Base-by-base conservation (phyloP, 768 basidiomycete genomes). In the Rhizopogon salebrosus region DNA sequence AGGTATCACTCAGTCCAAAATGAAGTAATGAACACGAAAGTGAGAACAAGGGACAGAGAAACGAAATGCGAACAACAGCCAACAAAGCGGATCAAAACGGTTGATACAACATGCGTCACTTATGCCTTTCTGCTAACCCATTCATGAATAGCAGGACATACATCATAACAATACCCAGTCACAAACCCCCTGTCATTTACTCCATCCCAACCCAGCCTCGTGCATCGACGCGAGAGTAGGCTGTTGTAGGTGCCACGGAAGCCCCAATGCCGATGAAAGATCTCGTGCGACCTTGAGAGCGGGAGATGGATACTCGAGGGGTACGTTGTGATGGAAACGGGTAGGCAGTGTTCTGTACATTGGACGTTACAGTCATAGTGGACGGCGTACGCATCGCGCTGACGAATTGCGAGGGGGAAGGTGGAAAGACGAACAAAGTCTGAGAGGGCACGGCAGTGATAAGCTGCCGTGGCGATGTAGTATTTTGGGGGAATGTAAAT, bases 371-470 rank as follows among this genome's bases (percentile, higher is more conserved):
- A 35, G 86, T 91, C 82, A 92, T 84, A 34, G 89, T 87, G 42
- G 89, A 87, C 24, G 91, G 88, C 48, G 86, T 89, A 36, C 70
- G 68, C 49, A 77, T 79, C 41, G 82, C 74, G 61, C 75, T 76
- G 27, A 57, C 56, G 73, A 60, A 42, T 76, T 82, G 43, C 6
- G 66, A 76, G 68, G 80, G 89, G 4, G 89, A 92, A 29, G 90
- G 89, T 1, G 90, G 90, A 63, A 92, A 92, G 35, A 92, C 84
- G 60, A 92, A 92, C 41, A 92, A 75, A 0, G 90, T 92, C 64
- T 92, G 91, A 1, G 89, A 89, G 29, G 87, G 86, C 31, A 84
- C 79, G 50, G 62, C 63, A 23, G 68, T 57, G 27, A 63, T 57
- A n/a, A 60, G 54, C 50, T 62, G 62, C 49, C 64, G 66, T 20